Conservation (phyloP, 2,329 filamentous ascomycete genomes). For the Teratosphaeria pseudoeucalypti region DNA sequence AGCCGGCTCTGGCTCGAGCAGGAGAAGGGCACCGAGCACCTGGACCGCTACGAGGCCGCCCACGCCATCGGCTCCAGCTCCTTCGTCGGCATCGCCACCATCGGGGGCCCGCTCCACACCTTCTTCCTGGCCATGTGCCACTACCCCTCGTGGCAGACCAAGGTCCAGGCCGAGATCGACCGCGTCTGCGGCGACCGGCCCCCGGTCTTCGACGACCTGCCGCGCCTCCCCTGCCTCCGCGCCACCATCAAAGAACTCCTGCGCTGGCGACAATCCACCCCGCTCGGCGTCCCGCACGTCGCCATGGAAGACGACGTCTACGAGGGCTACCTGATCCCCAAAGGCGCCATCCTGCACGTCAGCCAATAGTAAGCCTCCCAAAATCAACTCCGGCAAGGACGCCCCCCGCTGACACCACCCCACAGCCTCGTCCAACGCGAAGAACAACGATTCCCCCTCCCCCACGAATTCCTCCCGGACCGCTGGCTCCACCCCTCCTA, state of each 20-base stretch:
- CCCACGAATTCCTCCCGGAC: constrained; percentile 24
- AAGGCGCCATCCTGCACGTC: constrained; percentile 26
- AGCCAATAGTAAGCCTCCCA: constrained; percentile 22
- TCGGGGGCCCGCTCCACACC: constrained; percentile 24
- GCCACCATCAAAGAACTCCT: constrained; percentile 26
- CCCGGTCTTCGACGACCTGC: constrained; percentile 22
- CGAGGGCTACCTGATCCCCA: constrained; percentile 28
- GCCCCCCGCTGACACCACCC: constrained; percentile 4
- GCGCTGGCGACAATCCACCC: constrained; percentile 25
- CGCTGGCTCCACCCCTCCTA: constrained; percentile 24
- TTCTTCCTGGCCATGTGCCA: constrained; percentile 26
- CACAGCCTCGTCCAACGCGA: constrained; percentile 23
- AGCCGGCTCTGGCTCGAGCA: constrained; percentile 24
- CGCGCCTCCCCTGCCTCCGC: constrained; percentile 23
- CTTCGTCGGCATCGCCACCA: constrained; percentile 25
- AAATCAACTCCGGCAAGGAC: not conserved
- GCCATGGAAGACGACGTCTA: constrained; percentile 28
- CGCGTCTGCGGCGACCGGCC: constrained; percentile 23
- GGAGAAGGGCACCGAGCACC: constrained; percentile 20
- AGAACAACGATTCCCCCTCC: constrained; percentile 19
- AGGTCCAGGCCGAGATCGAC: constrained; percentile 24
- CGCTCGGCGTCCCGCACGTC: constrained; percentile 32
- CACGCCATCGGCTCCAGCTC: constrained; percentile 25
- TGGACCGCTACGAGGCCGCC: constrained; percentile 23
- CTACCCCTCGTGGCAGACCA: constrained; percentile 22